These are phyloP conservation scores for Psilocybe subaeruginosa DNA, from an alignment of 768 basidiomycete genomes.

Conservation along the genomic window DNA sequence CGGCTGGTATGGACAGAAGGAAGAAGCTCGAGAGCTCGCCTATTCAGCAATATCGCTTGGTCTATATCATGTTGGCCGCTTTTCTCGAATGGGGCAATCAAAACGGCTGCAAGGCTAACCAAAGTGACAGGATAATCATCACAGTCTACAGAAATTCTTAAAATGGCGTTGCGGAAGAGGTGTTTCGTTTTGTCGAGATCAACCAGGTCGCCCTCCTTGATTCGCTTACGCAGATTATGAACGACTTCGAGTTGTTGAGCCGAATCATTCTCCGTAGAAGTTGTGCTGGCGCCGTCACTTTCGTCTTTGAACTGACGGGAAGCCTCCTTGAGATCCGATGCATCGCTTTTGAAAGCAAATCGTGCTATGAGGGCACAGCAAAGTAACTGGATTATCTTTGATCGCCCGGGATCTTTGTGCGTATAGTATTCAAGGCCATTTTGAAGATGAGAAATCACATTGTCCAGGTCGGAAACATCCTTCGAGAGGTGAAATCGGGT, in stretches of 20 bases:
- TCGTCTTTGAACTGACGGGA: neutral
- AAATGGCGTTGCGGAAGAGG: neutral
- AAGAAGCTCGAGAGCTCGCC: slow-evolving; percentile 1
- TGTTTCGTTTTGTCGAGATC: neutral
- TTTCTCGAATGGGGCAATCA: neutral
- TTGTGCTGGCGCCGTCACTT: too few species aligned
- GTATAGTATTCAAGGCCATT: neutral
- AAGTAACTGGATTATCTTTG: neutral
- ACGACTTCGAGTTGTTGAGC: neutral
- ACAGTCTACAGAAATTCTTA: neutral
- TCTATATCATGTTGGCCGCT: slow-evolving; percentile 2
- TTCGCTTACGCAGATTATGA: neutral
- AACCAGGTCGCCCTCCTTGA: neutral
- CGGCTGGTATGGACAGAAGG: slow-evolving; percentile 1
- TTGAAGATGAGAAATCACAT: neutral
- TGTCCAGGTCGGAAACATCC: neutral
- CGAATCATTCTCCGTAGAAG: neutral
- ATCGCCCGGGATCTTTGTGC: neutral
- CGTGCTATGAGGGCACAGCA: neutral
- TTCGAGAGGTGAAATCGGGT: neutral
- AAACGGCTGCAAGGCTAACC: neutral
- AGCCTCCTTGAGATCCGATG: neutral
- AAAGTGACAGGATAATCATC: neutral
- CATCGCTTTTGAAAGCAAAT: neutral
- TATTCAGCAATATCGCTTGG: slow-evolving; percentile 8